Base-by-base conservation (phyloP, 2,329 filamentous ascomycete genomes). In the Paecilomyces formosus region DNA sequence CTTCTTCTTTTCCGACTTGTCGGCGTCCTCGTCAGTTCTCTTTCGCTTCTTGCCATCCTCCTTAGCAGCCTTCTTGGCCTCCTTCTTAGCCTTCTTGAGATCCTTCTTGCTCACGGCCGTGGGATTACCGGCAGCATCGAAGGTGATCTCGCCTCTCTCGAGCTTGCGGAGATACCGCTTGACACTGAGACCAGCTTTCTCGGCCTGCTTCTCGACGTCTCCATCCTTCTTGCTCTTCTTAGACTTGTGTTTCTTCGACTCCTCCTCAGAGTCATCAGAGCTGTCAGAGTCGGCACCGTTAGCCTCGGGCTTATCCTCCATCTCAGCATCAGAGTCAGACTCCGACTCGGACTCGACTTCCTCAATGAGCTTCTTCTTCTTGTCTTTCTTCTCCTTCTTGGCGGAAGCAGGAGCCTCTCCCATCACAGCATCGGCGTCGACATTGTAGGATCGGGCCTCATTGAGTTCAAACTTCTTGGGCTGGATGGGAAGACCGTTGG, bases 391-490 rank as follows among this genome's bases (percentile, higher is more conserved):
- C 45, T 67, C 63, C 62, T 76, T 73, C 68, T 77, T 77, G 22
- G 66, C 66, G 13, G 74, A 65, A 62, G 77, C 72, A 13, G 84
- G 81, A 65, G 88, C 87, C 66, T 90, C 84, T 54, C 84, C 85
- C 60, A 81, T 81, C 55, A 97, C 79, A 63, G 92, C 93, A 75
- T 99, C 94, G 57, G 91, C 94, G 71, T 97, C 92, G 54, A 85
- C 83, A 75, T 97, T 97, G 82, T 99, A 99, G 77, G 93, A 94
- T 72, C 90, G 85, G 11, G 89, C 89, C 75, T 97, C 91, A 79
- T 95, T 96, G 70, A 99, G 82, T 63, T 92, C 89, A 62, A 75
- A 79, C 77, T 96, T 96, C 67, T 87, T 85, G 58, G 87, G 84
- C 65, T 83, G 79, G 45, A 78, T 77, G 35, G 82, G 74, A 64